phyloP scores from a whole-genome alignment of 306 rosid genomes.

The Glycine latifolia region DNA sequence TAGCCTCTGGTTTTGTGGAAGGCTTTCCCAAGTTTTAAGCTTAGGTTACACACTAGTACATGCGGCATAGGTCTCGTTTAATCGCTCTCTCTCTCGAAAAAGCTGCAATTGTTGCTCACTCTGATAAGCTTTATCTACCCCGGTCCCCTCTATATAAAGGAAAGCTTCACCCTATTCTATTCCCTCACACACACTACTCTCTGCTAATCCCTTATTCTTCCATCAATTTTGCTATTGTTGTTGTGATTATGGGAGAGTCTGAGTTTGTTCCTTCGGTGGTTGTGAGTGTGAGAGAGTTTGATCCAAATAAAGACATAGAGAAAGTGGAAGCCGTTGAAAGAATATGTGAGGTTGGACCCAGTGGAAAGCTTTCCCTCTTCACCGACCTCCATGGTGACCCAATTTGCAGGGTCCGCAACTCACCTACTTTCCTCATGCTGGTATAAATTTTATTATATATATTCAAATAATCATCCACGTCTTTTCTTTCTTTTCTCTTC shows the following conservation, averaged over 20 bases:
- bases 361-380: conserved; percentile 79
- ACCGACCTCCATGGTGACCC: conserved; percentile 97
- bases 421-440: conserved; percentile 90
- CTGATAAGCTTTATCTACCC: neutral
- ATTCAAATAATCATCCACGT: neutral
- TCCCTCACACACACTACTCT: too few relatives aligned
- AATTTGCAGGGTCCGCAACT: conserved; percentile 93
- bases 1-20: too few relatives aligned
- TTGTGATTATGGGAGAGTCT: neutral
- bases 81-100: conserved; percentile 27
- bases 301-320: conserved; percentile 61
- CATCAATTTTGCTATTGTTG: too few relatives aligned
- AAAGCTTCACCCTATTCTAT: too few relatives aligned
- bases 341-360: conserved; percentile 80
- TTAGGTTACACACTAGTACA: too few relatives aligned
- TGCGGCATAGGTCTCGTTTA: too few relatives aligned
- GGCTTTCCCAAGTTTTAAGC: too few relatives aligned
- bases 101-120: conserved; percentile 34
- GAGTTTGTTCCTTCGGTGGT: conserved; percentile 2
- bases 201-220: too few relatives aligned
- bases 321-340: conserved; percentile 77
- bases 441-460: conserved; percentile 40
- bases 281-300: conserved; percentile 69
- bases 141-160: conserved; percentile 37
- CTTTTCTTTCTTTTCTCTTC: neutral